Conservation (phyloP, 495 filamentous ascomycete species). For the Parmelia sp. region DNA sequence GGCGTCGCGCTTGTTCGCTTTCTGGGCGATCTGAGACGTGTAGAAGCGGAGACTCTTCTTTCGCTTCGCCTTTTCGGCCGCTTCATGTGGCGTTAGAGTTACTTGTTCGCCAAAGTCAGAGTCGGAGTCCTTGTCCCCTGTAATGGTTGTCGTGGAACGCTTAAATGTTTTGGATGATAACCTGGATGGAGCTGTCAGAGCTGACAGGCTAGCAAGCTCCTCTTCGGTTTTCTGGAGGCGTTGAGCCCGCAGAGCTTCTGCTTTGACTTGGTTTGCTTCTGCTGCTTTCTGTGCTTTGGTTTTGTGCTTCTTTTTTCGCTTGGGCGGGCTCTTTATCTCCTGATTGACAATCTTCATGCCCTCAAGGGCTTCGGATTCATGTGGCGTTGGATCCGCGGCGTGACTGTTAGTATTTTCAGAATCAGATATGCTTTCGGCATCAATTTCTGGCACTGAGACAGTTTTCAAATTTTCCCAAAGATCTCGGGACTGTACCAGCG, state of each 20-base stretch:
- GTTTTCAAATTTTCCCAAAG: constrained; percentile 74
- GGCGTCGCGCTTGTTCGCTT: constrained; percentile 75
- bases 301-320: constrained; percentile 39
- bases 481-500: constrained; percentile 68
- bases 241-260: constrained; percentile 50
- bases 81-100: constrained; percentile 53
- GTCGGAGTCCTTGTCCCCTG: constrained; percentile 34
- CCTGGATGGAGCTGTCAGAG: constrained; percentile 33
- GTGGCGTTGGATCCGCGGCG: neutral
- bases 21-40: constrained; percentile 91
- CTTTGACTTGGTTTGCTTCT: constrained; percentile 46
- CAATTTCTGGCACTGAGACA: constrained; percentile 30
- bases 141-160: constrained; percentile 32
- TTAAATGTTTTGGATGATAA: constrained; percentile 32
- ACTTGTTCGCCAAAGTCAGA: constrained; percentile 67
- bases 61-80: constrained; percentile 73
- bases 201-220: constrained; percentile 62
- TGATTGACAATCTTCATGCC: neutral
- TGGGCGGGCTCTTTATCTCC: constrained; percentile 5
- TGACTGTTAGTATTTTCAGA: constrained; percentile 20
- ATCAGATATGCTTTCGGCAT: neutral
- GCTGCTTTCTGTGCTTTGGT: constrained; percentile 44
- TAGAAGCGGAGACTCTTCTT: constrained; percentile 93
- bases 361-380: neutral
- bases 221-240: constrained; percentile 53